phyloP scores from a whole-genome alignment of 768 basidiomycete species.

The Tremella mesenterica region DNA sequence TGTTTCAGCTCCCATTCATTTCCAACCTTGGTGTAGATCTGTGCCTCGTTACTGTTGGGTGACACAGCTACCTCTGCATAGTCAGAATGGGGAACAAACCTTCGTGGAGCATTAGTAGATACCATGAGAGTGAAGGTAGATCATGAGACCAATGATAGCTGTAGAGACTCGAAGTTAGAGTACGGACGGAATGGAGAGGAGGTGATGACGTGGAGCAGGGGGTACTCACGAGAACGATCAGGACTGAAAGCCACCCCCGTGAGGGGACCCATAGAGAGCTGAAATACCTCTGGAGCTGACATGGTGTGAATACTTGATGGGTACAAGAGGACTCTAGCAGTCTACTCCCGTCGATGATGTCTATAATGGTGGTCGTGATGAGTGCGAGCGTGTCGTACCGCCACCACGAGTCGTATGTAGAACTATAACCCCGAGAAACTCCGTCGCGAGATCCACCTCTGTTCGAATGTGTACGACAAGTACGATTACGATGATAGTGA shows the following conservation, averaged over 20 bases:
- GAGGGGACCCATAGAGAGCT: conserved; percentile 71
- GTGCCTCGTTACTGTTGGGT: conserved; percentile 78
- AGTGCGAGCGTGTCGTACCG: too few species aligned
- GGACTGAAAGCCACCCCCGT: conserved; percentile 86
- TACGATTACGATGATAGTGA: too few species aligned
- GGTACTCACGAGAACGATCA: conserved; percentile 67
- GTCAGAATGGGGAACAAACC: conserved; percentile 9
- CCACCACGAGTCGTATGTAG: too few species aligned
- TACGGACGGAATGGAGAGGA: background rate
- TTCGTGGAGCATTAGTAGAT: too few species aligned
- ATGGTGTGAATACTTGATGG: conserved; percentile 38
- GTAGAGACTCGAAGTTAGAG: background rate
- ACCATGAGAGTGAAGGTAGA: too few species aligned
- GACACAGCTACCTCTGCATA: conserved; percentile 78
- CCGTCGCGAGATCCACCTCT: too few species aligned
- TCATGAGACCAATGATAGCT: too few species aligned
- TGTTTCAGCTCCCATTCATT: conserved; percentile 50
- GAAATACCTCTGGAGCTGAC: conserved; percentile 69
- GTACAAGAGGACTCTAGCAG: conserved; percentile 61
- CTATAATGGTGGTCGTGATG: too few species aligned
- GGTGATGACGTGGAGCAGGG: background rate
- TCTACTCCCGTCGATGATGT: conserved; percentile 59
- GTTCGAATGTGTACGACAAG: too few species aligned
- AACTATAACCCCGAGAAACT: too few species aligned
- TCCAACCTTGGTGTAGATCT: conserved; percentile 57